Percentiles rank a stretch among this genome's conserved stretches.
Evolutionary conservation across 495 filamentous ascomycete species (phyloP).

Genomic region (Aspergillus avenaceus): DNA sequence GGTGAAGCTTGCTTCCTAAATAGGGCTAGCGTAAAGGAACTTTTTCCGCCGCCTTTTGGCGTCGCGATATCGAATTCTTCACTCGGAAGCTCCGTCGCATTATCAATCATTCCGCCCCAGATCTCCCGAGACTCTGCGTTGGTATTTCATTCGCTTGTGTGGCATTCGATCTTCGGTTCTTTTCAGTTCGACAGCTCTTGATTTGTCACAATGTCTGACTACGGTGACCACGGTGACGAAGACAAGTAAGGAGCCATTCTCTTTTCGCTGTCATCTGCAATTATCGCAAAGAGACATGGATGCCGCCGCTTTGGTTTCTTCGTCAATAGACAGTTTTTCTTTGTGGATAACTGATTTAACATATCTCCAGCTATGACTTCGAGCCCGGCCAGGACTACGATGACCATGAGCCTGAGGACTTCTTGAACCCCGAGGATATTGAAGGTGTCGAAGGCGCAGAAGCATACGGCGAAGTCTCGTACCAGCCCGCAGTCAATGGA

Average conservation of each 20-base stretch:
- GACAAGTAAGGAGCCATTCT: conserved; percentile 42
- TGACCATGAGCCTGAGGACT: conserved; percentile 58
- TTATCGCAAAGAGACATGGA: neutral
- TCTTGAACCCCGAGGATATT: conserved; percentile 43
- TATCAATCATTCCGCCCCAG: conserved; percentile 12
- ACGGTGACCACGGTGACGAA: conserved; percentile 65
- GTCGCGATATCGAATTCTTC: conserved; percentile 21
- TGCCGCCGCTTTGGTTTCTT: conserved; percentile 10
- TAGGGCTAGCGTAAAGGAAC: conserved; percentile 31
- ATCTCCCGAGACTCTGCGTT: conserved; percentile 7
- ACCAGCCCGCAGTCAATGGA: conserved; percentile 42
- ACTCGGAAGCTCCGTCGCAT: conserved; percentile 11
- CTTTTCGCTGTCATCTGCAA: conserved; percentile 1
- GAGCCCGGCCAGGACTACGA: conserved; percentile 61
- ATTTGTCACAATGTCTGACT: conserved; percentile 72
- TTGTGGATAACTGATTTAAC: conserved; percentile 15
- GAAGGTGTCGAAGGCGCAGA: conserved; percentile 38
- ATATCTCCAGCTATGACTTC: conserved; percentile 43
- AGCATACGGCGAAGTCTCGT: conserved; percentile 51
- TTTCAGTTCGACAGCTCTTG: conserved; percentile 3
- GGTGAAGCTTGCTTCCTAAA: conserved; percentile 24
- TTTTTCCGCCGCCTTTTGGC: conserved; percentile 37
- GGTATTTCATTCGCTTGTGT: conserved; percentile 18
- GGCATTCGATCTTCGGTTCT: conserved; percentile 13
- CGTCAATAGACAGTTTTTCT: neutral